Evolutionary conservation across 371 early-diverging fungal genomes (phyloP).

Genomic region (Mucor circinelloides): DNA sequence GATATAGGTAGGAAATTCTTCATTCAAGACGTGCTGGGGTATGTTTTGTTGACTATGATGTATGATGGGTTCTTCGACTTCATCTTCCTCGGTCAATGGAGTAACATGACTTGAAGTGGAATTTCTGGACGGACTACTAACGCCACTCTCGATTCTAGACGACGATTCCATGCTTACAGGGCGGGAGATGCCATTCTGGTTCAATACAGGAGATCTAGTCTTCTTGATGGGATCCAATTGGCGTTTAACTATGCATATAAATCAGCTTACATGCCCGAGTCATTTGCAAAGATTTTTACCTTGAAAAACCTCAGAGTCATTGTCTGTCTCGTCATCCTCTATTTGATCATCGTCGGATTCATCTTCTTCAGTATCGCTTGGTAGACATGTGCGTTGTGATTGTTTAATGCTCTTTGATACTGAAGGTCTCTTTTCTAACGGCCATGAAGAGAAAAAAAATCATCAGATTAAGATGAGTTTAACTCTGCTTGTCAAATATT

Average conservation of each 20-base stretch:
- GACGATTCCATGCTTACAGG: background rate
- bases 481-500: background rate
- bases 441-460: background rate
- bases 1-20: background rate
- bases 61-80: background rate
- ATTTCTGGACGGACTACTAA: conserved; percentile 7
- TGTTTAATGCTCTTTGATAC: background rate
- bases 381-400: background rate
- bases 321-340: background rate
- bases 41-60: background rate
- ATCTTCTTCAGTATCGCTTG: conserved; percentile 19
- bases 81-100: conserved; percentile 10
- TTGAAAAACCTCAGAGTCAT: background rate
- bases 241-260: background rate
- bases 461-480: background rate
- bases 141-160: background rate
- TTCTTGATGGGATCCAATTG: background rate
- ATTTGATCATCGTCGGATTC: background rate
- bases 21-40: background rate
- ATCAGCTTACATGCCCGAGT: background rate
- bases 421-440: background rate
- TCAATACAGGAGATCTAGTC: background rate
- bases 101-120: conserved; percentile 1
- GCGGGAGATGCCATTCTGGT: background rate
- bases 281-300: background rate